Conservation (phyloP, 345 rosid genomes). For the Linum tenue region DNA sequence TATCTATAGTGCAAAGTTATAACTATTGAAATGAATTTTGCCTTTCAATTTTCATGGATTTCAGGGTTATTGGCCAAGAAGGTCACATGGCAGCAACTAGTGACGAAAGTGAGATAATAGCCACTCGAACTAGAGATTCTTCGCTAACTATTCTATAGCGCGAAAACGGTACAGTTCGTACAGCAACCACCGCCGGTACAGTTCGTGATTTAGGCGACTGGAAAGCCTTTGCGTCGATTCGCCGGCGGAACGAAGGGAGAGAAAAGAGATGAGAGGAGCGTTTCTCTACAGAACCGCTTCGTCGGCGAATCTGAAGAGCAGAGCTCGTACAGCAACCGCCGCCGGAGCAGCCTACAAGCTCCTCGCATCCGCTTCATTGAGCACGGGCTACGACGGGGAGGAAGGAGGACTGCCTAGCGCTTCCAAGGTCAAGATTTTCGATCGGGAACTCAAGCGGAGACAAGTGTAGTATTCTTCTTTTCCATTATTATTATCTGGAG, state of each 20-base stretch:
- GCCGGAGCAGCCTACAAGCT: not conserved
- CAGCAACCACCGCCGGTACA: no score
- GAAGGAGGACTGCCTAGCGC: constrained; percentile 20
- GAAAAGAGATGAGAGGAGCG: not conserved
- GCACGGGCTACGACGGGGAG: constrained; percentile 22
- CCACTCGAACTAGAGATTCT: no score
- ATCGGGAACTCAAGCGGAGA: constrained; percentile 77
- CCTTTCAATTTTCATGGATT: no score
- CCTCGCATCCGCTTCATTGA: constrained; percentile 22
- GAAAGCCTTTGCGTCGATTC: no score
- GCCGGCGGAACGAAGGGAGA: not conserved
- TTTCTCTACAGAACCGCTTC: not conserved
- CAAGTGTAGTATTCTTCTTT: constrained; percentile 35
- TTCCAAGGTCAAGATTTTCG: constrained; percentile 63
- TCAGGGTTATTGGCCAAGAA: no score
- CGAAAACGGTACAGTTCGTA: no score
- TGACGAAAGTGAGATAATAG: no score
- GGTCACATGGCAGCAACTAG: no score
- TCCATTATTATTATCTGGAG: not conserved
- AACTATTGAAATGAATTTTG: no score
- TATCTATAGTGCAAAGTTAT: no score
- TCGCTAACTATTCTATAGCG: no score
- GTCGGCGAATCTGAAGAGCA: not conserved
- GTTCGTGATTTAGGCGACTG: no score
- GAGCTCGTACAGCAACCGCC: not conserved